Base-by-base conservation (phyloP, 192 early-diverging fungal species). In the Umbelopsis isabellina region DNA sequence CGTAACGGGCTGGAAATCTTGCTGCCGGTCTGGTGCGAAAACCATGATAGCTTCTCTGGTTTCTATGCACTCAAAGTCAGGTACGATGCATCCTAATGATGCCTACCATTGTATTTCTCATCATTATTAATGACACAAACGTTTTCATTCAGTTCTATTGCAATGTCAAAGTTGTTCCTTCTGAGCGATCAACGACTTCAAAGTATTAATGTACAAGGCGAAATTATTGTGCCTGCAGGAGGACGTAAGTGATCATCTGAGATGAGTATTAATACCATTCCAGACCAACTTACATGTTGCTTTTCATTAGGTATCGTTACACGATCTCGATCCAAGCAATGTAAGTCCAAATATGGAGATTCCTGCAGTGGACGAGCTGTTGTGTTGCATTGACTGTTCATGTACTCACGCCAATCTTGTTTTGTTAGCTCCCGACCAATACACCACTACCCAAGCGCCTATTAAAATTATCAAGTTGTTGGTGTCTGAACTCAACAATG, bases 381-480 rank as follows among this genome's bases (percentile, higher is more conserved):
- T 20, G 35, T 49, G 51, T 55, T 18, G 20, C 23, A 18, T 72
- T 75, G 44, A 68, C 3, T 58, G 37, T 51, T 73, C 72, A 67
- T 50, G 71, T 27, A 20, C 27, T 49, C 45, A 7, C 10, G 49
- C 16, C 72, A 20, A n/a, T 69, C 23, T 13, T 73, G 30, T 35
- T 66, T 47, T 47, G 20, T 65, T 78, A 91, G 90, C 83, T 41
- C 91, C 95, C 22, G 92, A 94, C 41, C 88, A 93, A 53, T 96
- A 88, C 79, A 90, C 89, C 3, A 79, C 80, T 25, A 85, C 95
- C 21, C 90, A 93, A 20, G 90, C 94, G 37, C 80, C 90, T 8
- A 88, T 86, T 71, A 98, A 97, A 80, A 94, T 94, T 13, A 76
- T 97, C 64, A 94, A 93, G 78, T 81, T 98, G 7, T 78, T 98